Evolutionary conservation across 768 basidiomycete genomes (phyloP).

Genomic region (Suillus alpinus): DNA sequence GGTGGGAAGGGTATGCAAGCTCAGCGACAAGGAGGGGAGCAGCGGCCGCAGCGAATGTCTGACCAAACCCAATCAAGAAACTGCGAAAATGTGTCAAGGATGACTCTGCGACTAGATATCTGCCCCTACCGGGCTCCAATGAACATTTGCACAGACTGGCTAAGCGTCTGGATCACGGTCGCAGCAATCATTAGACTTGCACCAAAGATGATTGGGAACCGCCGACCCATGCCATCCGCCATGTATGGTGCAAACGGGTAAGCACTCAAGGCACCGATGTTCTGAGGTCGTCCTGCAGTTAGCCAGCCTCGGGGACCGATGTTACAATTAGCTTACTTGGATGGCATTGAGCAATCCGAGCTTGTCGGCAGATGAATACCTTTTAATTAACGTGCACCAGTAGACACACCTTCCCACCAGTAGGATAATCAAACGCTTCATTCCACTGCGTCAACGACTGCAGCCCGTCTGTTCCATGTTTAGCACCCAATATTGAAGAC

Average conservation of each 20-base stretch:
- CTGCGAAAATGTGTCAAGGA: slow-evolving; percentile 9
- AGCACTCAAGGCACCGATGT: slow-evolving; percentile 37
- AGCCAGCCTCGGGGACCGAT: slow-evolving; percentile 8
- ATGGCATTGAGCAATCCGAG: slow-evolving; percentile 37
- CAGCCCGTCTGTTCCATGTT: slow-evolving; percentile 27
- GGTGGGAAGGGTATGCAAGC: slow-evolving; percentile 51
- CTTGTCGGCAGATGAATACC: slow-evolving; percentile 10
- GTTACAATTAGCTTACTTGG: slow-evolving; percentile 22
- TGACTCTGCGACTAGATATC: neutral
- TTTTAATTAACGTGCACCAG: neutral
- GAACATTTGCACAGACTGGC: slow-evolving; percentile 41
- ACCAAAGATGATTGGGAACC: slow-evolving; percentile 36
- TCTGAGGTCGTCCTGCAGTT: slow-evolving; percentile 19
- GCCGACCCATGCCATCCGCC: slow-evolving; percentile 41
- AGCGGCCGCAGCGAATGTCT: slow-evolving; percentile 24
- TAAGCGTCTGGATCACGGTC: slow-evolving; percentile 37
- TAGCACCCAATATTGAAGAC: neutral
- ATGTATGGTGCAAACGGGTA: slow-evolving; percentile 40
- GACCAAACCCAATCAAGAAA: slow-evolving; percentile 43
- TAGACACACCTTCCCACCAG: slow-evolving; percentile 24
- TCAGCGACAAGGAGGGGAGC: no score
- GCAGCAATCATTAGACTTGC: slow-evolving; percentile 39
- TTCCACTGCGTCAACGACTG: slow-evolving; percentile 39
- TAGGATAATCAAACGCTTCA: slow-evolving; percentile 28
- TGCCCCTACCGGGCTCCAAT: slow-evolving; percentile 37